Evolutionary conservation across 169 alveolate genomes (phyloP).

Genomic region (Plasmodium relictum): DNA sequence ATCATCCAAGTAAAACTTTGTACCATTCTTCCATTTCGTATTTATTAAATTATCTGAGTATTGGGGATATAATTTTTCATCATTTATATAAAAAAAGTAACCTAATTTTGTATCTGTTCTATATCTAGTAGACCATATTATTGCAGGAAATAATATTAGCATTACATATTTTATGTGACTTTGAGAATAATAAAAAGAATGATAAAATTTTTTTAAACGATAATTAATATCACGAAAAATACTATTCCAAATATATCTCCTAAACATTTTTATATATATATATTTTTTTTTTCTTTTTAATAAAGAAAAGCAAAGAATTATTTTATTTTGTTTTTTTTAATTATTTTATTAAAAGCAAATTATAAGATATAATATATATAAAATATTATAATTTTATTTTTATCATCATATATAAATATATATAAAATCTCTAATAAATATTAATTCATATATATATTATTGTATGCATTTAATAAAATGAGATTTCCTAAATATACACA

Average conservation of each 20-base stretch:
- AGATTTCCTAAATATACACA: too few relatives aligned
- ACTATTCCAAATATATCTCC: slow-evolving; percentile 71
- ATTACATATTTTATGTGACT: slow-evolving; percentile 88
- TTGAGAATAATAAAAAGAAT: slow-evolving; percentile 90
- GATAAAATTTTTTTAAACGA: slow-evolving; percentile 86
- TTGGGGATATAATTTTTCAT: slow-evolving; percentile 57
- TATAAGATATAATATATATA: not conserved
- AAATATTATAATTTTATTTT: not conserved
- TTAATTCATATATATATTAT: too few relatives aligned
- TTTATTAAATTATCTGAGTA: slow-evolving; percentile 17
- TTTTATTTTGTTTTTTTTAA: not conserved
- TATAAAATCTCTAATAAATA: too few relatives aligned
- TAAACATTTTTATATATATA: slow-evolving; percentile 32
- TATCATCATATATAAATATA: not conserved
- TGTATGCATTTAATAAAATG: too few relatives aligned
- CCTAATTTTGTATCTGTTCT: slow-evolving; percentile 90
- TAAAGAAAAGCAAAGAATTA: not conserved
- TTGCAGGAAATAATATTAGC: slow-evolving; percentile 87
- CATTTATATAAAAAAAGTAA: slow-evolving; percentile 83
- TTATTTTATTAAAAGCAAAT: not conserved
- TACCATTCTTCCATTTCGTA: slow-evolving; percentile 86
- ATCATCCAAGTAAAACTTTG: slow-evolving; percentile 85
- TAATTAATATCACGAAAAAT: slow-evolving; percentile 81
- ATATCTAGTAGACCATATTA: slow-evolving; percentile 87
- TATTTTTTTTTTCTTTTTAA: not conserved